These are phyloP conservation scores for Erysiphe neolycopersici DNA, from an alignment of 2,329 filamentous ascomycete genomes.

Conservation along the genomic window DNA sequence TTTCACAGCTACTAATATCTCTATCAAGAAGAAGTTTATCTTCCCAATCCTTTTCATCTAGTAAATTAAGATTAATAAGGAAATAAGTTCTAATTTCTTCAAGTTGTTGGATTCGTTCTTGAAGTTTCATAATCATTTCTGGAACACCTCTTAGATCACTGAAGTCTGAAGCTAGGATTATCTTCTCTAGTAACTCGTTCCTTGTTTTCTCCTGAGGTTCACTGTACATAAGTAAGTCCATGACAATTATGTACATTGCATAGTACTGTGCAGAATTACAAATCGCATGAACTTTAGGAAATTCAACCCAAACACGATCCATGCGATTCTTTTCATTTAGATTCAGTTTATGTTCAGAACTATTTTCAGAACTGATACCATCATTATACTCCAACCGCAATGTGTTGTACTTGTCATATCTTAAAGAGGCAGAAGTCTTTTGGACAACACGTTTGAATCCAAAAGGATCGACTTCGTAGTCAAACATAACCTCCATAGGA, in stretches of 20 bases:
- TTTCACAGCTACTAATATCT: conserved; percentile 70
- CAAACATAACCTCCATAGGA: conserved; percentile 94
- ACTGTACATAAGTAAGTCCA: conserved; percentile 86
- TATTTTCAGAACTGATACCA: conserved; percentile 32
- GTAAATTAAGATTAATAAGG: conserved; percentile 65
- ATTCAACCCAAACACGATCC: conserved; percentile 91
- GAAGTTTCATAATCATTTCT: conserved; percentile 71
- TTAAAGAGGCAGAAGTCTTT: conserved; percentile 78
- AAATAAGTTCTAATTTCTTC: conserved; percentile 95
- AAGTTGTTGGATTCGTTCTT: conserved; percentile 76
- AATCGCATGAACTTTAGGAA: conserved; percentile 76
- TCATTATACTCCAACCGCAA: conserved; percentile 93
- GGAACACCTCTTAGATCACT: conserved; percentile 86
- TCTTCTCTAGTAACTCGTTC: conserved; percentile 84
- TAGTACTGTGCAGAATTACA: conserved; percentile 97
- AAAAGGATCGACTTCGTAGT: conserved; percentile 78
- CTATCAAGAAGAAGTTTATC: conserved; percentile 72
- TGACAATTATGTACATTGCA: conserved; percentile 89
- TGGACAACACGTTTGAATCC: conserved; percentile 97
- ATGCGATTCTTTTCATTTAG: conserved; percentile 50
- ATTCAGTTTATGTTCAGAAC: conserved; percentile 24
- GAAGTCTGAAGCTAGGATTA: conserved; percentile 96
- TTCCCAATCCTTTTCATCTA: conserved; percentile 78
- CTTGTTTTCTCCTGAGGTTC: conserved; percentile 95
- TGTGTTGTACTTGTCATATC: conserved; percentile 96